Evolutionary conservation across 2,329 filamentous ascomycete genomes (phyloP).

Genomic region (Albophoma yamanashiensis): DNA sequence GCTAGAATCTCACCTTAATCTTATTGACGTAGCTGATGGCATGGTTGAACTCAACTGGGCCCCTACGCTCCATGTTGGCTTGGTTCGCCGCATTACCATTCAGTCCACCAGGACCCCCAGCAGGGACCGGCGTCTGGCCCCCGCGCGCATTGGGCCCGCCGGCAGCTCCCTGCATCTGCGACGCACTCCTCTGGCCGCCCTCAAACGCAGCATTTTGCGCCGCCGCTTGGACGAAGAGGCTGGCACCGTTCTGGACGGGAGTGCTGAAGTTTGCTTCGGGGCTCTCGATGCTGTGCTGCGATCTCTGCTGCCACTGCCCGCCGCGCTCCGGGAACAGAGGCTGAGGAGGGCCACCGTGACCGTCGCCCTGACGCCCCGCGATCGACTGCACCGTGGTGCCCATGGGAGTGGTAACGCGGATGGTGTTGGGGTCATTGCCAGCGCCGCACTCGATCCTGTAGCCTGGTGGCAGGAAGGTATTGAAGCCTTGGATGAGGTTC

Average conservation of each 20-base stretch:
- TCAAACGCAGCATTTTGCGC: constrained; percentile 25
- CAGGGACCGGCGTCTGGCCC: constrained; percentile 49
- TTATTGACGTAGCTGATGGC: constrained; percentile 99
- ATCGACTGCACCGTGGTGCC: constrained; percentile 94
- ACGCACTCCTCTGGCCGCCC: constrained; percentile 18
- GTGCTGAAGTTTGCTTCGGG: constrained; percentile 52
- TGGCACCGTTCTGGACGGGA: constrained; percentile 39
- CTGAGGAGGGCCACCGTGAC: constrained; percentile 26
- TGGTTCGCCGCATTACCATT: constrained; percentile 50
- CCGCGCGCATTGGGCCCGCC: constrained; percentile 38
- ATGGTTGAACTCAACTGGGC: constrained; percentile 97
- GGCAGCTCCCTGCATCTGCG: constrained; percentile 16
- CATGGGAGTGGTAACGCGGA: constrained; percentile 92
- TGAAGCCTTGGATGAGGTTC: constrained; percentile 93
- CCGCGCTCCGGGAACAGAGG: constrained; percentile 36
- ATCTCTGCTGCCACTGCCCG: constrained; percentile 46
- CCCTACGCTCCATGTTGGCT: constrained; percentile 68
- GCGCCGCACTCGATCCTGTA: constrained; percentile 95
- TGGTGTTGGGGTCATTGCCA: constrained; percentile 89
- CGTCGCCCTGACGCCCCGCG: constrained; percentile 42
- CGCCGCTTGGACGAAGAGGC: constrained; percentile 33
- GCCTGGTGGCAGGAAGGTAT: constrained; percentile 90
- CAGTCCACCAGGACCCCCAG: constrained; percentile 42
- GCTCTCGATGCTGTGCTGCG: constrained; percentile 50
- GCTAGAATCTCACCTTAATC: constrained; percentile 67